These are phyloP conservation scores for Penicillium tannophilum DNA, from an alignment of 495 filamentous ascomycete genomes.

Conservation along the genomic window DNA sequence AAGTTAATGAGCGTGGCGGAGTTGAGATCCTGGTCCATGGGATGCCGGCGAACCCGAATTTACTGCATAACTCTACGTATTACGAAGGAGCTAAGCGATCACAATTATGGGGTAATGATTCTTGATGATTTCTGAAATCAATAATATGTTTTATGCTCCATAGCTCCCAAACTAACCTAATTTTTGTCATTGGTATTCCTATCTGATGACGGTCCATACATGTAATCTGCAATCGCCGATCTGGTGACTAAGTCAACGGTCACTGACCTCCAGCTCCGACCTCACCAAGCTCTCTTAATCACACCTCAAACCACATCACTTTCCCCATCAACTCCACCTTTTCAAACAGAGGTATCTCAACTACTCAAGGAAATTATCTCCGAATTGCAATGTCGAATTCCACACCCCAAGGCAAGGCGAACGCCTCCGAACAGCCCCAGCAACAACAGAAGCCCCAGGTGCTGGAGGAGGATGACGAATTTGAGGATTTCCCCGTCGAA, in stretches of 20 bases:
- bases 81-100: neutral
- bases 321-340: constrained; percentile 1
- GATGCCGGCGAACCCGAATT: neutral
- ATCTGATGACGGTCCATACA: neutral
- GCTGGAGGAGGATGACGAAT: constrained; percentile 96
- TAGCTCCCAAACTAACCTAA: neutral
- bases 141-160: neutral
- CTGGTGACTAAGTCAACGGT: constrained; percentile 19
- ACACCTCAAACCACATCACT: constrained; percentile 1
- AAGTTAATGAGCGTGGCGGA: constrained; percentile 6
- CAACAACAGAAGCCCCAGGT: constrained; percentile 62
- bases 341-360: neutral
- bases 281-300: constrained; percentile 1
- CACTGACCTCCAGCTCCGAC: constrained; percentile 14
- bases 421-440: constrained; percentile 44
- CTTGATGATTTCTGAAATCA: neutral
- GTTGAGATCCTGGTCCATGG: constrained; percentile 3
- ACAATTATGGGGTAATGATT: neutral
- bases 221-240: constrained; percentile 3
- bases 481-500: constrained; percentile 98
- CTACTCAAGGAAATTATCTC: constrained; percentile 13
- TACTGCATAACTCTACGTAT: neutral
- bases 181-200: too few relatives aligned
- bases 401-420: constrained; percentile 39
- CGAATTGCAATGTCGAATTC: constrained; percentile 49